These are phyloP conservation scores for Primulina huaijiensis DNA, from an alignment of 257 asterid species.

Conservation along the genomic window DNA sequence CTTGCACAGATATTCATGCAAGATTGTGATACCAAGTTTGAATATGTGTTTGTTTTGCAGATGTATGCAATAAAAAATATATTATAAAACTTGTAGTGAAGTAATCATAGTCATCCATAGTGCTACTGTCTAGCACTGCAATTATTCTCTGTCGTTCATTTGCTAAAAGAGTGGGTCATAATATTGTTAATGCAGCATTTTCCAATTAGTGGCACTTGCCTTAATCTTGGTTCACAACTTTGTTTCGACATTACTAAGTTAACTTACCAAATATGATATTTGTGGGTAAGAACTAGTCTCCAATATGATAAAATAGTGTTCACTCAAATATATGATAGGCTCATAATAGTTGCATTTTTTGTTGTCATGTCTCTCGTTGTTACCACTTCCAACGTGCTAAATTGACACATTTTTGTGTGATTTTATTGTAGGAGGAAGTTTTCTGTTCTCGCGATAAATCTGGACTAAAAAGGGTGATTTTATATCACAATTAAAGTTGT, in stretches of 20 bases:
- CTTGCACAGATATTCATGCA: constrained; percentile 24
- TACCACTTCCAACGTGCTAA: too few relatives aligned
- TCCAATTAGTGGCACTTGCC: neutral
- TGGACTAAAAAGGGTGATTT: too few relatives aligned
- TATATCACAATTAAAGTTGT: too few relatives aligned
- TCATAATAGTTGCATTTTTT: too few relatives aligned
- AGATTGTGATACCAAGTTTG: constrained; percentile 25
- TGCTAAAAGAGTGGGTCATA: constrained; percentile 20
- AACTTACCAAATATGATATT: neutral
- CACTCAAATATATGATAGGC: too few relatives aligned
- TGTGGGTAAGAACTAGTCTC: too few relatives aligned
- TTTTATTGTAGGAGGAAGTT: too few relatives aligned
- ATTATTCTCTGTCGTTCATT: constrained; percentile 10
- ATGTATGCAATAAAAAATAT: neutral
- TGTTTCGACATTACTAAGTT: neutral
- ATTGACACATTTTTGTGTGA: too few relatives aligned
- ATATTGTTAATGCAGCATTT: neutral
- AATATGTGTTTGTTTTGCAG: constrained; percentile 4
- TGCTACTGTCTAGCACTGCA: neutral
- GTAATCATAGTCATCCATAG: constrained; percentile 21
- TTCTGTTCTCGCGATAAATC: too few relatives aligned
- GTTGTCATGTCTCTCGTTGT: too few relatives aligned
- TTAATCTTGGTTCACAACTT: neutral
- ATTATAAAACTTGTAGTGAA: neutral
- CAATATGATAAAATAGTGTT: too few relatives aligned